Conservation (phyloP, 73 alveolate species). For the Paraurostyla sp. region DNA sequence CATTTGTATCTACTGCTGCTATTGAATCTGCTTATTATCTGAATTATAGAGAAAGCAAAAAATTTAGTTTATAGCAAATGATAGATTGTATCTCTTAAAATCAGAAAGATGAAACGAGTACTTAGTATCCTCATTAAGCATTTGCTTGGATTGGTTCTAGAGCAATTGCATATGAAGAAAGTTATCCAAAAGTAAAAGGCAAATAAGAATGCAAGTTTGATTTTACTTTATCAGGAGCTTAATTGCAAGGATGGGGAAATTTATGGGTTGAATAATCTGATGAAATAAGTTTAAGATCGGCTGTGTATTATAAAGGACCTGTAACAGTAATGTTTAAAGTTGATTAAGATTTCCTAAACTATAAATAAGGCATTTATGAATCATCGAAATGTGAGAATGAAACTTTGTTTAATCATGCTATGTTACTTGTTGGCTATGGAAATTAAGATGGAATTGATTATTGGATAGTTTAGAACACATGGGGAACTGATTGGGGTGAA, state of each 20-base stretch:
- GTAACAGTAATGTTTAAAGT: neutral
- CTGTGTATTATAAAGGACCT: slow-evolving; percentile 20
- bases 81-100: too few species aligned
- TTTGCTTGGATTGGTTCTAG: too few species aligned
- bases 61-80: too few species aligned
- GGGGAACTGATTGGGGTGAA: slow-evolving; percentile 1
- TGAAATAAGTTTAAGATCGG: neutral
- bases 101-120: too few species aligned
- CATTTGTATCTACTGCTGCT: too few species aligned
- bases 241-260: neutral
- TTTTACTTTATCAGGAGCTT: neutral
- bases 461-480: slow-evolving; percentile 2
- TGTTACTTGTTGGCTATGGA: slow-evolving; percentile 34
- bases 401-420: neutral
- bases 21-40: too few species aligned
- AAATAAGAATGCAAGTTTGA: neutral
- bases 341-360: neutral
- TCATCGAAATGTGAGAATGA: neutral
- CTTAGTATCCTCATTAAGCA: too few species aligned
- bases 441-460: neutral
- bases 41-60: too few species aligned
- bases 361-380: neutral
- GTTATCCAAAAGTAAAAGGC: neutral
- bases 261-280: neutral
- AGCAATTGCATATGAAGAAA: neutral